Evolutionary conservation across 257 asterid genomes (phyloP).

Genomic region (Thymus quinquecostatus): DNA sequence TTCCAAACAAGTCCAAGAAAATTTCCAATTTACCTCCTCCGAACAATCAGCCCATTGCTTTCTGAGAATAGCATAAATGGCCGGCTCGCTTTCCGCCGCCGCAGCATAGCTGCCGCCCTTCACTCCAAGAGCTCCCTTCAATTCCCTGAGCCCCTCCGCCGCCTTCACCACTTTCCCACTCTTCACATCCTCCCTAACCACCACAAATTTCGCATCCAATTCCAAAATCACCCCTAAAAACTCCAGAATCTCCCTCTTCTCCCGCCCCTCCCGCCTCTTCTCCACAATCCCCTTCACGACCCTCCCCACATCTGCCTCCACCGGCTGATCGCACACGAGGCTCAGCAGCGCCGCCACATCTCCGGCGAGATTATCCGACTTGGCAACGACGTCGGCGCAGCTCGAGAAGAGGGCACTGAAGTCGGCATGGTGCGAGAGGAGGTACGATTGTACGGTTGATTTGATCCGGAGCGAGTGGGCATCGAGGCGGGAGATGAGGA

Average conservation of each 20-base stretch:
- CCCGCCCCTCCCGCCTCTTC: slow-evolving; percentile 67
- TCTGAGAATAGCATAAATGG: slow-evolving; percentile 59
- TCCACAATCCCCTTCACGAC: slow-evolving; percentile 58
- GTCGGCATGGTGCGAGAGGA: slow-evolving; percentile 71
- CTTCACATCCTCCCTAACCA: slow-evolving; percentile 52
- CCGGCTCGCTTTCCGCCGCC: slow-evolving; percentile 55
- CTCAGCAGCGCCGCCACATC: slow-evolving; percentile 49
- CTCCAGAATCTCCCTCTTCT: slow-evolving; percentile 67
- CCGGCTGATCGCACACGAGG: slow-evolving; percentile 64
- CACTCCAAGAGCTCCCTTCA: slow-evolving; percentile 67
- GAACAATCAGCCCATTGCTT: slow-evolving; percentile 76
- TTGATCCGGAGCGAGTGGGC: slow-evolving; percentile 73
- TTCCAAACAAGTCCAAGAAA: not conserved
- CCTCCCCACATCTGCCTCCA: slow-evolving; percentile 55
- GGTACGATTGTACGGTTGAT: slow-evolving; percentile 81
- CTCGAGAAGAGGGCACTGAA: slow-evolving; percentile 79
- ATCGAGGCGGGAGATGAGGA: slow-evolving; percentile 81
- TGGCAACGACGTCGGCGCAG: slow-evolving; percentile 69
- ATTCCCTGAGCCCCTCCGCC: slow-evolving; percentile 63
- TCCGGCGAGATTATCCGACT: slow-evolving; percentile 53
- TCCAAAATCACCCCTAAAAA: slow-evolving; percentile 65
- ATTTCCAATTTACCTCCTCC: slow-evolving; percentile 59
- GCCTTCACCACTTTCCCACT: slow-evolving; percentile 71
- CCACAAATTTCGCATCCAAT: slow-evolving; percentile 46
- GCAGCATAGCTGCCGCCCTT: slow-evolving; percentile 42